Conservation (phyloP, 2,329 filamentous ascomycete species). For the Exophiala phaeomuriformis region DNA sequence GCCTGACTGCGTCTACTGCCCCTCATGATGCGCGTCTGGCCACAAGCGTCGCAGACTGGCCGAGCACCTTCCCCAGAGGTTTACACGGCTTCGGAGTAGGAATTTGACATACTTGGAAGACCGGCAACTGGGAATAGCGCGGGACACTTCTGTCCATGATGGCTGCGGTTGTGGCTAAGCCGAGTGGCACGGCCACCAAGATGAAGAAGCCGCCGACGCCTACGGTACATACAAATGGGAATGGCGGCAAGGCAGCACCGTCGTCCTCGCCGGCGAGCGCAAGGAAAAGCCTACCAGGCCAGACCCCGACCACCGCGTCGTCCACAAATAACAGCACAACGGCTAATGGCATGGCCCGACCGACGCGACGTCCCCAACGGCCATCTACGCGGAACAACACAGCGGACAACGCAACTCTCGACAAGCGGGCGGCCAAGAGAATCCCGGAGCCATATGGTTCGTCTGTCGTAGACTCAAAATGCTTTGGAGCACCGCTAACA, state of each 20-base stretch:
- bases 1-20: conserved; percentile 9
- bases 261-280: conserved; percentile 50
- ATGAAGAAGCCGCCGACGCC: conserved; percentile 34
- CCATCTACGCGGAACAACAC: conserved; percentile 31
- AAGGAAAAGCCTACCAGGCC: conserved; percentile 51
- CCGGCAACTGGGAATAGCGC: neutral
- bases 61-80: conserved; percentile 12
- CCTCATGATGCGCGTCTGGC: conserved; percentile 24
- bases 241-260: conserved; percentile 53
- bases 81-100: conserved; percentile 11
- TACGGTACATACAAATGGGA: conserved; percentile 54
- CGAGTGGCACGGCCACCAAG: conserved; percentile 23
- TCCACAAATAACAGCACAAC: conserved; percentile 37
- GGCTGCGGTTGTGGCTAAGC: conserved; percentile 24
- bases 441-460: conserved; percentile 42
- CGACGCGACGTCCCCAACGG: conserved; percentile 44
- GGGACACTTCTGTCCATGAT: conserved; percentile 7
- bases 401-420: conserved; percentile 26
- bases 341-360: conserved; percentile 30
- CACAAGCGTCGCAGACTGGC: conserved; percentile 20
- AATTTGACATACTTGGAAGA: conserved; percentile 1
- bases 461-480: conserved; percentile 13
- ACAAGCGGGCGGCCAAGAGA: conserved; percentile 34
- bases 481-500: conserved; percentile 4
- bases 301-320: conserved; percentile 17